A percentile compares a stretch with the other conserved stretches of the same genome.
Conservation (phyloP, 208 protist species). For the Leishmania mexicana region DNA sequence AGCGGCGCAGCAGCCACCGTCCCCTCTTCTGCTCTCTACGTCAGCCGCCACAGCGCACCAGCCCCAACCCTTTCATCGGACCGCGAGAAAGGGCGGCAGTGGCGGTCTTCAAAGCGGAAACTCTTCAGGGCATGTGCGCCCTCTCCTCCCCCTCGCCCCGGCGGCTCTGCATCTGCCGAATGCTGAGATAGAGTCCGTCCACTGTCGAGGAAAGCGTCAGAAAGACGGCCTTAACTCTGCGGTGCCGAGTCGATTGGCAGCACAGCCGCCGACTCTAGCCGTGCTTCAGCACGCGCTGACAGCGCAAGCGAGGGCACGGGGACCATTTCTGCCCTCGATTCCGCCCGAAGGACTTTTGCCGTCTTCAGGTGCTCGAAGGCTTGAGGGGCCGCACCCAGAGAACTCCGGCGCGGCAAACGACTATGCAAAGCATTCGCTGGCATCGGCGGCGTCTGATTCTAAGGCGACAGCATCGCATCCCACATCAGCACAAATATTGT, state of each 20-base stretch:
- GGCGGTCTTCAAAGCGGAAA: too few relatives aligned
- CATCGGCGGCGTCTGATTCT: background rate
- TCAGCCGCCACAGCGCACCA: background rate
- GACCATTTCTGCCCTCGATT: constrained; percentile 22
- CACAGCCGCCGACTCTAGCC: background rate
- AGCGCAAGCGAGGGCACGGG: constrained; percentile 5
- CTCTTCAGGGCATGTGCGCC: background rate
- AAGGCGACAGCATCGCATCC: background rate
- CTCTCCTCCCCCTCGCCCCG: background rate
- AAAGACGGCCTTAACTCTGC: background rate
- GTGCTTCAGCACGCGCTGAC: constrained; percentile 13
- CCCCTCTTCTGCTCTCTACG: background rate
- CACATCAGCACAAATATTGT: constrained; percentile 1
- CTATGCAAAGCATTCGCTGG: background rate
- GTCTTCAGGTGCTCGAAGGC: background rate
- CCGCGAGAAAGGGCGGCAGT: background rate
- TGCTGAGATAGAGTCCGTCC: background rate
- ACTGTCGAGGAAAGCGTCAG: background rate
- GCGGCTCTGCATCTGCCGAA: background rate
- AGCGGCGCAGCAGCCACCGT: background rate
- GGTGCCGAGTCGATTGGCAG: background rate
- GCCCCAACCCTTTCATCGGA: background rate
- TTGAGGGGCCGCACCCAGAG: background rate
- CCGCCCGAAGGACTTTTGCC: constrained; percentile 24
- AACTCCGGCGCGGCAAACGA: background rate